Base-by-base conservation (phyloP, 768 basidiomycete genomes). In the Multifurca ochricompacta region DNA sequence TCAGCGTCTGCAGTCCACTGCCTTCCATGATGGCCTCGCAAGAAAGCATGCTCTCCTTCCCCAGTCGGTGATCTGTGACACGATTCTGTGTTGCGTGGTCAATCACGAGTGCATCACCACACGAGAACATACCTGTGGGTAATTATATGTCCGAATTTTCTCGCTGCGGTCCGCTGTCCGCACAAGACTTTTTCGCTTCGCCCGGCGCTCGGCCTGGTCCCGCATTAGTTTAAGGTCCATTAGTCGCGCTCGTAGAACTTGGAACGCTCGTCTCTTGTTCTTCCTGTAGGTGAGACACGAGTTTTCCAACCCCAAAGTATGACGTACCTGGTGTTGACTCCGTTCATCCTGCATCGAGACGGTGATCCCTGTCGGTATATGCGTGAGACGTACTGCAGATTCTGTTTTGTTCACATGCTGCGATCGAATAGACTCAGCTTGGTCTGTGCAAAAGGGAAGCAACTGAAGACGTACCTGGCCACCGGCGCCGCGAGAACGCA, bases 371-470 rank as follows among this genome's bases (percentile, higher is more conserved):
- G 91, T 88, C 1, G 96, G 95, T 13, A 87, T 71, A 63, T 99
- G 96, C 0, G 92, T 95, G 41, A 98, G 69, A 1, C 96, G 84
- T 19, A 99, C 93, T 2, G 96, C 95, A 2, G 95, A 97, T 70
- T 99, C 96, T 0, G 96, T 98, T 76, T 87, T 91, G 72, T 99
- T 99, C 64, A 98, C 96, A 70, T 98, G 95, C 87, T 97, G 60
- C 9, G 18, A 31, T 21, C 16, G 9, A 10, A 19, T 44, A 42
- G 35, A 7, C 39, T 10, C 41, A 34, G 34, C 13, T 35, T 31
- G 8, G 14, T 40, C 7, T 36, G 31, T 11, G 14, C 13, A 40
- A 16, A 14, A 32, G 8, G n/a, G 18, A 13, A 5, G 18, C 1
- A 19, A 1, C 3, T 1, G n/a, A 11, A n/a, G 21, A 62, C 73